Evolutionary conservation across 345 rosid species (phyloP), one percentile per base, ranked within the genome.

Genomic region (Boechera stricta): DNA sequence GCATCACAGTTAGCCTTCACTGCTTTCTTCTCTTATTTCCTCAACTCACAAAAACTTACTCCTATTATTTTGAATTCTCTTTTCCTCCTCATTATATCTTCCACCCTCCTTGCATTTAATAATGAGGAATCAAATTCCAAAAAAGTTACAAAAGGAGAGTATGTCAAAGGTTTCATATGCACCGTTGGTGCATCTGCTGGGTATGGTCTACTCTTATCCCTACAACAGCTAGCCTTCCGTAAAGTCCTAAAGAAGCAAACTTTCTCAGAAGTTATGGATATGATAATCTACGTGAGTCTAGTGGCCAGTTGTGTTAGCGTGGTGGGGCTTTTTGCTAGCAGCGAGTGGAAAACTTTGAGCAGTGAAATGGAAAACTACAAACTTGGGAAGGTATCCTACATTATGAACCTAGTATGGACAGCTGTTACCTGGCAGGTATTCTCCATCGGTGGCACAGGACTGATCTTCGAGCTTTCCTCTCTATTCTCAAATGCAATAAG

Each of bases 1-100:
- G 85, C 89, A 32, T 82, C 89, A 8, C 90, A 85, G 26, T 29
- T 85, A 67, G 89, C 82, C 67, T 87, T 91, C 81, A 89, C 84
- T 48, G 83, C 87, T 51, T 64, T 84, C 41, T 85, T 89, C 81
- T 86, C 92, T 1, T 84, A 29, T 54, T 84, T 87, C 82, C 75
- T 91, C 64, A 76, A 87, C 61, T 75, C 80, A 0, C 89, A 84
- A 44, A 88, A 81, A 59, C 79, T 86, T 78, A 84, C 86, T 57
- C 85, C 89, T 15, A 75, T 75, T 60, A 79, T 78, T 57, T 18
- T 84, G 55, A 83, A 89, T 68, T 85, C 87, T 7, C 69, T 85
- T 33, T 57, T 87, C 33, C 88, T 91, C 51, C 85, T 87, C 38
- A 87, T 86, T 4, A 69, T 82, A 52, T 86, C 91, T 24, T 90